A percentile compares a stretch with the other conserved stretches of the same genome.
Conservation (phyloP, 1,139 yeast species). For the Debaryomyces sp. region DNA sequence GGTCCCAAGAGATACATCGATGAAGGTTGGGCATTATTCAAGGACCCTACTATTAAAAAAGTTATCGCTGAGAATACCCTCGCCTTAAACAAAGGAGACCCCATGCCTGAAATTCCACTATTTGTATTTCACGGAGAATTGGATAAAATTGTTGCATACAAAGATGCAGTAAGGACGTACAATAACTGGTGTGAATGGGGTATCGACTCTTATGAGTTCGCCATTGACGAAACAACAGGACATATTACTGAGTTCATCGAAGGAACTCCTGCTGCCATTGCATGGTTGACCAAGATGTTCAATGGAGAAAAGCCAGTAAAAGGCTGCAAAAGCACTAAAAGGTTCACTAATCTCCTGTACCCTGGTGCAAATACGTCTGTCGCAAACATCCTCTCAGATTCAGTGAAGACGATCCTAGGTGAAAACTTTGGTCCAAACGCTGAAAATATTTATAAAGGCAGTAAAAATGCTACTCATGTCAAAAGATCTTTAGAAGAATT, state of each 20-base stretch:
- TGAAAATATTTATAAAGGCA: background rate
- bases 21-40: conserved; percentile 13
- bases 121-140: conserved; percentile 27
- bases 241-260: conserved; percentile 11
- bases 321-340: conserved; percentile 16
- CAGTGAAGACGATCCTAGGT: background rate
- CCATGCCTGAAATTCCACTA: conserved; percentile 27
- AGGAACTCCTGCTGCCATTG: conserved; percentile 12
- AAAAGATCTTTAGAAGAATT: conserved; percentile 1
- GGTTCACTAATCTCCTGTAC: conserved; percentile 27
- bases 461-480: background rate
- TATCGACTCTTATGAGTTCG: conserved; percentile 13
- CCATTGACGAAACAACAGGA: conserved; percentile 11
- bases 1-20: conserved; percentile 20
- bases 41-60: conserved; percentile 12
- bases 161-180: conserved; percentile 21
- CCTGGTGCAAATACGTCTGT: conserved; percentile 20
- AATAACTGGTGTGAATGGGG: conserved; percentile 24
- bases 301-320: conserved; percentile 9
- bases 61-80: conserved; percentile 24
- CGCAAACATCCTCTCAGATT: background rate
- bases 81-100: conserved; percentile 18
- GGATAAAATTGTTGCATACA: conserved; percentile 27
- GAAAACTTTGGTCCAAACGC: conserved; percentile 5
- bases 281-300: conserved; percentile 11